Evolutionary conservation across 805 yeast species (phyloP), one percentile per base, ranked within the genome.

Genomic region (Torulaspora indica): DNA sequence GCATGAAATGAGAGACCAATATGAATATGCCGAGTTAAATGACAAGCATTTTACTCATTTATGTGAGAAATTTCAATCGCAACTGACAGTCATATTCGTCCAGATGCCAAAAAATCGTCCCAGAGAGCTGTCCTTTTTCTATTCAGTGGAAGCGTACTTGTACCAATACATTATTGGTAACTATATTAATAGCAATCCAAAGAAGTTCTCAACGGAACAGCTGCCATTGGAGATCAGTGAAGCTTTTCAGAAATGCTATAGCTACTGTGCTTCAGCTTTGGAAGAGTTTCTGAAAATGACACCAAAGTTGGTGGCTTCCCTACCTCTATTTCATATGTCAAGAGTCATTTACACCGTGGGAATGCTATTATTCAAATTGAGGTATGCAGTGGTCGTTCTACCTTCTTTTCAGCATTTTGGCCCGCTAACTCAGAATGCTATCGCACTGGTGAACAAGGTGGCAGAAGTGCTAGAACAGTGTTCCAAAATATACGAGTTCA

Each of bases 321-420:
- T 77, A 45, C 90, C 90, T 3, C 62, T 81, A 34, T 72, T 77
- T 43, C 77, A 75, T 49, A 72, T 74, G 25, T 68, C 82, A 2
- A 68, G 86, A 51, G 67, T 79, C 29, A 71, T 80, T n/a, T 81
- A 80, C 55, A 78, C 82, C 0, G 77, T 81, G 0, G 88, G 87
- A 6, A 74, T 80, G 72, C 37, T 63, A 14, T 65, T 81, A 22
- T 61, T 81, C 42, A 70, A 83, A 42, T 60, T 80, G 34, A 63
- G 86, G 27, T 80, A 74, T 59, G 63, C 77, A 35, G 71, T 76
- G n/a, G 58, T 81, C 9, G 71, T 80, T 9, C 64, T 79, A 5
- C 81, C 83, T 1, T 63, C 72, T 15, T 57, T 68, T 31, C 63
- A 56, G 24, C 75, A 70, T 25, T 69, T 70, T 36, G 73, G 71